phyloP scores from a whole-genome alignment of 139 green algal species.

The Eudorina sp. region DNA sequence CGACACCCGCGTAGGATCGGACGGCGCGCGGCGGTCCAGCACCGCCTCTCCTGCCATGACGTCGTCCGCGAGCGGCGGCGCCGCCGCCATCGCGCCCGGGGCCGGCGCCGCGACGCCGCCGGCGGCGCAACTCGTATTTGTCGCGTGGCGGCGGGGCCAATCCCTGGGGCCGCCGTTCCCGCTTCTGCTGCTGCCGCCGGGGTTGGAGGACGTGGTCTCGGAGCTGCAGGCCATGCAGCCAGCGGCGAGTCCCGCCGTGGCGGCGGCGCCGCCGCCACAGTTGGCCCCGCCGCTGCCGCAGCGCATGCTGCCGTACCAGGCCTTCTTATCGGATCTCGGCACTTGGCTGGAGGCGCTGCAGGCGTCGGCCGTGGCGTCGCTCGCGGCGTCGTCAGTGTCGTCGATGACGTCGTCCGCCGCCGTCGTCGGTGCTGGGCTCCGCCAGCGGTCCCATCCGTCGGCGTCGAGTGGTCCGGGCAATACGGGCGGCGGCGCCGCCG shows the following conservation, averaged over 20 bases:
- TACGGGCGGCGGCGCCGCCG: not conserved
- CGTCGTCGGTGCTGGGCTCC: too few species aligned
- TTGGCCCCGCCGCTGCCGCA: not conserved
- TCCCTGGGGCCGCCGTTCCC: not conserved
- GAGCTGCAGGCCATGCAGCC: slow-evolving; percentile 11
- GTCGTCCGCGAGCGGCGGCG: not conserved
- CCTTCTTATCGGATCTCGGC: slow-evolving; percentile 24
- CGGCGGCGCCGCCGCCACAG: too few species aligned
- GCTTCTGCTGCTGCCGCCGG: slow-evolving; percentile 9
- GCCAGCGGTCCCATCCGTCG: too few species aligned
- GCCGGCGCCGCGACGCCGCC: too few species aligned
- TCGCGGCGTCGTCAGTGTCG: not conserved
- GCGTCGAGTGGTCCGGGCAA: not conserved
- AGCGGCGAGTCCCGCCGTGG: too few species aligned
- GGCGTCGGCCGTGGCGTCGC: not conserved
- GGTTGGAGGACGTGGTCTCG: not conserved
- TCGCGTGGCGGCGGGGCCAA: slow-evolving; percentile 29
- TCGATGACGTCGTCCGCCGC: too few species aligned
- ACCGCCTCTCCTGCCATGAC: not conserved
- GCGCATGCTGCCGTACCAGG: not conserved
- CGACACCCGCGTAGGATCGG: not conserved
- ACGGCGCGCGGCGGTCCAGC: not conserved
- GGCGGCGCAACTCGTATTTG: not conserved
- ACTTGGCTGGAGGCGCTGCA: slow-evolving; percentile 33
- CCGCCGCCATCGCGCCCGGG: not conserved